Base-by-base conservation (phyloP, 164 flowering plant species). In the Euptelea pleiosperma region DNA sequence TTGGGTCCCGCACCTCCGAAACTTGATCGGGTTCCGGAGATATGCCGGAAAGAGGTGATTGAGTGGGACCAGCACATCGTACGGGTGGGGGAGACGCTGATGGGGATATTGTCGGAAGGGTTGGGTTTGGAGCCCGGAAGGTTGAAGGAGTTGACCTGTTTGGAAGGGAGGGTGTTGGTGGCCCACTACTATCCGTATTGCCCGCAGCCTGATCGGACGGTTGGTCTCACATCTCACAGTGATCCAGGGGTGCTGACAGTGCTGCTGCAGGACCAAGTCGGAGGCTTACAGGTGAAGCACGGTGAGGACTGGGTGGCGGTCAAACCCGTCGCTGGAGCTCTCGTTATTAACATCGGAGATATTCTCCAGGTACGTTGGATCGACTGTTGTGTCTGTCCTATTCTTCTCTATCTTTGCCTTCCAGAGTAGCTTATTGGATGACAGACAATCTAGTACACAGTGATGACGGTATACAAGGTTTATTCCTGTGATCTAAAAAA, bases 101-200 rank as follows among this genome's bases (percentile, higher is more conserved):
- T 79, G 79, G 89, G 43, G 10, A 9, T 80, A 36, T 35, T 89
- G 63, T 59, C 73, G 2, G 83, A 82, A 63, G 89, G 91, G 40
- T 41, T 87, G 56, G 90, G 97, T 11, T 28, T 83, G 61, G 62
- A 59, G 5, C 6, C 22, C 0, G 70, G 48, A 6, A 78, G 47
- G 72, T 55, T 81, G 69, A 73, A 73, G 67, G 76, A 73, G 19
- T 9, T 72, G 72, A 45, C 73, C 3, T 79, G 75, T 57, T 41
- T 62, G 52, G 89, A 72, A 25, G 66, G 60, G 29, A 69, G 75
- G 66, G 2, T 33, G 6, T 44, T 82, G 78, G 84, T 59, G 47
- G 82, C 71, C 0, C 84, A 86, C 29, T 82, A 74, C 63, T 87
- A 89, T 52, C 97, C 95, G 4, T 54, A 49, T 26, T 90, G 95